A percentile compares a stretch with the other conserved stretches of the same genome.
Conservation (phyloP, 2,329 filamentous ascomycete species). For the Ophiosphaerella narmari region DNA sequence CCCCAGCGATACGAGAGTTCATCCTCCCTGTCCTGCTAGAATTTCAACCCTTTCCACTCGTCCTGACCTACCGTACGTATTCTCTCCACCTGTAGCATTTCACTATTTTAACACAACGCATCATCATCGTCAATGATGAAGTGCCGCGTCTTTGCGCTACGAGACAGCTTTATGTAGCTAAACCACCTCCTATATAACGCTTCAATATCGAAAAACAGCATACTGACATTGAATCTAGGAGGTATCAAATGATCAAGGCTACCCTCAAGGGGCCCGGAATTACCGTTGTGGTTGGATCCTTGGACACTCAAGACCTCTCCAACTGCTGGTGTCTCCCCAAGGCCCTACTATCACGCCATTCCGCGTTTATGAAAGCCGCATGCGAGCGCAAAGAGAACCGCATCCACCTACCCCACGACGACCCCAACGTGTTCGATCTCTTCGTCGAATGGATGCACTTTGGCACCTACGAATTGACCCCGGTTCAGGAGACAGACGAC, state of each 20-base stretch:
- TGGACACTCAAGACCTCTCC: not conserved
- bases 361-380: slow-evolving; percentile 5
- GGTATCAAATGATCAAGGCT: not conserved
- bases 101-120: no score
- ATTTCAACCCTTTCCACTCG: not conserved
- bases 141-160: no score
- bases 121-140: no score
- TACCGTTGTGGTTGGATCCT: slow-evolving; percentile 8
- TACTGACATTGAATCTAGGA: not conserved
- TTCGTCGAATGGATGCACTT: slow-evolving; percentile 17
- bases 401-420: slow-evolving; percentile 4
- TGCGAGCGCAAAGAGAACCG: slow-evolving; percentile 5
- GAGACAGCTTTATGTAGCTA: no score
- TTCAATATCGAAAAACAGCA: not conserved
- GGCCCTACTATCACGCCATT: slow-evolving; percentile 9
- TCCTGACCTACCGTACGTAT: not conserved
- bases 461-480: not conserved
- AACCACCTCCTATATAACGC: no score
- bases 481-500: not conserved
- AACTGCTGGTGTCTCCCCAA: slow-evolving; percentile 10
- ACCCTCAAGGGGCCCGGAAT: slow-evolving; percentile 3
- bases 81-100: not conserved
- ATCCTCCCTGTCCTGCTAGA: no score
- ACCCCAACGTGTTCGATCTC: slow-evolving; percentile 8
- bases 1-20: no score